Evolutionary conservation across 306 rosid genomes (phyloP).

Genomic region (Cicer cuneatum): DNA sequence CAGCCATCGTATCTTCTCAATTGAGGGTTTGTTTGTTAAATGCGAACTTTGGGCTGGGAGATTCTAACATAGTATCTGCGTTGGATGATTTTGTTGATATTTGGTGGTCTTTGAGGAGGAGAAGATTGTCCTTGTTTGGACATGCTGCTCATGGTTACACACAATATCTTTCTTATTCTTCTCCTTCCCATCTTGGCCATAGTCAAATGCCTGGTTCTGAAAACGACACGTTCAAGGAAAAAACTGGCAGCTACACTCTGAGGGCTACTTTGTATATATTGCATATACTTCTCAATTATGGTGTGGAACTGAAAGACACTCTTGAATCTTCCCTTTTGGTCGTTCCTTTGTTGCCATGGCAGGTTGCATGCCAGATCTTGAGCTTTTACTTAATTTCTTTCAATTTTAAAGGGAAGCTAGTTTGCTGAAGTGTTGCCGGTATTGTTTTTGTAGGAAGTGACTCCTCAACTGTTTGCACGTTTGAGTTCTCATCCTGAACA

Average conservation of each 20-base stretch:
- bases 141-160: conserved; percentile 85
- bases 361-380: conserved; percentile 63
- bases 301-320: conserved; percentile 81
- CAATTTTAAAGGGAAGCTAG: conserved; percentile 30
- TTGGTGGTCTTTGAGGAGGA: conserved; percentile 91
- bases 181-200: conserved; percentile 59
- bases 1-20: conserved; percentile 73
- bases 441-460: conserved; percentile 75
- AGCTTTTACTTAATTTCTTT: conserved; percentile 29
- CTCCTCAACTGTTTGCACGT: conserved; percentile 91
- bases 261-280: conserved; percentile 85
- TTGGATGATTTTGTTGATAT: conserved; percentile 68
- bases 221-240: conserved; percentile 66
- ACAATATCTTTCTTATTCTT: conserved; percentile 79
- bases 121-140: conserved; percentile 91
- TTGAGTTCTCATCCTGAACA: conserved; percentile 90
- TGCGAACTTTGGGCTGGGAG: conserved; percentile 60
- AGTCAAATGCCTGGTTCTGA: conserved; percentile 61
- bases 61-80: conserved; percentile 52
- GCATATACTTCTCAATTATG: conserved; percentile 93
- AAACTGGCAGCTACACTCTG: conserved; percentile 78
- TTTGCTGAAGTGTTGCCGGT: conserved; percentile 38
- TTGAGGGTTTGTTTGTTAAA: conserved; percentile 62
- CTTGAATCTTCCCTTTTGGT: conserved; percentile 69
- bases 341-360: conserved; percentile 95